Base-by-base conservation (phyloP, 805 yeast species). In the Pichia occidentalis region DNA sequence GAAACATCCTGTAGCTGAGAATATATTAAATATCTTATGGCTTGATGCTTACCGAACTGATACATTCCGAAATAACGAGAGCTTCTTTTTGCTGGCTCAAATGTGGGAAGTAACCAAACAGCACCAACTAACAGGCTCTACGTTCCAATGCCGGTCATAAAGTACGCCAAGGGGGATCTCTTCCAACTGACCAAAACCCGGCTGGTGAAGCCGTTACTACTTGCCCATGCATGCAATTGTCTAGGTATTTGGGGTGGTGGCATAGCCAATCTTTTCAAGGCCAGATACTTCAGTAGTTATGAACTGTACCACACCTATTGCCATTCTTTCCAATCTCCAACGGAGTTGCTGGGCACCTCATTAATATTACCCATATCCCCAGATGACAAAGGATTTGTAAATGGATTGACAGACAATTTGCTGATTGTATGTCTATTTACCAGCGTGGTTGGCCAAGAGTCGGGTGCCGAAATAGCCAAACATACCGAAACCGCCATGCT, bases 231-330 rank as follows among this genome's bases (percentile, higher is more conserved):
- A 0, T 85, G 95, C 52, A 85, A 85, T 53, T 77, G 86, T 26
- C 64, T 67, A 19, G 95, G 95, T 0, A 51, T 66, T 1, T 85
- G 95, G 95, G 92, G 92, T 4, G 90, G 85, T 3, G 95, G 95
- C 0, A 72, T 85, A 2, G 95, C 95, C 0, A 65, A 64, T 4
- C 71, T 60, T 19, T 74, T 85, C 50, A 71, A 67, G 18, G 37
- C 48, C 13, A 56, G 62, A 32, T 85, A 68, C 54, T 87, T 85
- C 2, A 51, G 63, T 2, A 73, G 90, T 4, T 81, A 73, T 48
- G 46, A 54, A 31, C 45, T 50, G 4, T 83, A 85, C 49, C 46
- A 53, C 12, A 48, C 57, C 1, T 64, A 67, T 47, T 77, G 84
- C 52, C 32, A 40, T 5, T 32, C 50, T 7, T 44, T 46, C 20